Evolutionary conservation across 139 green algal genomes (phyloP), one percentile per base, ranked within the genome.

Genomic region (Haematococcus sp.): DNA sequence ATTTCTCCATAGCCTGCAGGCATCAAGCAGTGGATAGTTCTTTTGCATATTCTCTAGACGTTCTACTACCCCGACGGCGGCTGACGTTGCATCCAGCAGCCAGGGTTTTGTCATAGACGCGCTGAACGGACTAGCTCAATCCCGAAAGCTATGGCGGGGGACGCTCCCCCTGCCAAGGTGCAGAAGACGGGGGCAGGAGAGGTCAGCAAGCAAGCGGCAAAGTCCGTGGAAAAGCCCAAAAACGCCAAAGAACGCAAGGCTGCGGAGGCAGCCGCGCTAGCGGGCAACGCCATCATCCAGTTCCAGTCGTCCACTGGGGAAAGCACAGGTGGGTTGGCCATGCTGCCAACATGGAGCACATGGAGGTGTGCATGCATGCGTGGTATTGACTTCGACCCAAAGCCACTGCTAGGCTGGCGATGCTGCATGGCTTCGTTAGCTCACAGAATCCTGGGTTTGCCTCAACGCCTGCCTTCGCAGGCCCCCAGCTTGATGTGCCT

Each of bases 401-500:
- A 23, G 28, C 22, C 72, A 67, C 44, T 13, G 4, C 3, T 19
- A 19, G 22, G 13, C 30, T 49, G 2, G 17, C 20, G 7, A 28
- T 20, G 2, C 55, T 20, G 55, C 5, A 22, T 49, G 28, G 25
- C 13, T 46, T 7, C 30, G 40, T 7, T 44, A 19, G 33, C 33
- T 70, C 9, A 15, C 11, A 56, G 33, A 15, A 56, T 13, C 34
- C n/a, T n/a, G n/a, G 34, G 17, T 58, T 9, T 35, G 33, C 4
- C 17, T 58, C 11, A 22, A 7, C 20, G 27, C 28, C 13, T 46
- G 11, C 7, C 16, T 63, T 0, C 64, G 70, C 90, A 93, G 95
- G 93, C 0, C 88, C 94, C 0, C 86, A 96, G 83, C 84, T 98
- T 28, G 94, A 98, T 75, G 73, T 99, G 34, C 93, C 94, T 0